phyloP scores from a whole-genome alignment of 495 filamentous ascomycete genomes.

The Tuber borchii region DNA sequence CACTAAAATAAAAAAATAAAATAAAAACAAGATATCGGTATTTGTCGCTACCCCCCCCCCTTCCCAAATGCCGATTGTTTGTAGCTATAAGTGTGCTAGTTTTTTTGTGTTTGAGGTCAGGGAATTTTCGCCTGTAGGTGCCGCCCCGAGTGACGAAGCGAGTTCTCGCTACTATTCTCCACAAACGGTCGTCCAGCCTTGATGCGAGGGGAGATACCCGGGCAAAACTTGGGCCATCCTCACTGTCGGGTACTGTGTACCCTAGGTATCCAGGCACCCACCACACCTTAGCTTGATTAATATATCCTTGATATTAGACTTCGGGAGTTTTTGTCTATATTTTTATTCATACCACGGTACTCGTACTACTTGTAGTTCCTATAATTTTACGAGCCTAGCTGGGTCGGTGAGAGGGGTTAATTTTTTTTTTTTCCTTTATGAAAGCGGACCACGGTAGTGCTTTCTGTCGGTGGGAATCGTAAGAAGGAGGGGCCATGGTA shows the following conservation, averaged over 20 bases:
- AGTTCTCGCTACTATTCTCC: constrained; percentile 39
- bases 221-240: constrained; percentile 38
- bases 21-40: neutral
- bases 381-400: neutral
- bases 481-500: neutral
- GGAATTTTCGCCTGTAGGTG: neutral
- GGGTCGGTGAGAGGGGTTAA: neutral
- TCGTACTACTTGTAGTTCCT: too few relatives aligned
- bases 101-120: constrained; percentile 18
- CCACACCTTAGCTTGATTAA: constrained; percentile 7
- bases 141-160: constrained; percentile 20
- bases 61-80: neutral
- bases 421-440: neutral
- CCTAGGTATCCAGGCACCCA: constrained; percentile 30
- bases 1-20: neutral
- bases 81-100: neutral
- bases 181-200: constrained; percentile 35
- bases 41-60: neutral
- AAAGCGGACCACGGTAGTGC: neutral
- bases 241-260: constrained; percentile 28
- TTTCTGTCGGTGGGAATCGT: neutral
- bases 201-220: constrained; percentile 40
- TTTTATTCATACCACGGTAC: neutral
- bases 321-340: neutral
- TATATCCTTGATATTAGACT: neutral